These are phyloP conservation scores for Erigeron canadensis DNA, from an alignment of 129 eudicot species.

Conservation along the genomic window DNA sequence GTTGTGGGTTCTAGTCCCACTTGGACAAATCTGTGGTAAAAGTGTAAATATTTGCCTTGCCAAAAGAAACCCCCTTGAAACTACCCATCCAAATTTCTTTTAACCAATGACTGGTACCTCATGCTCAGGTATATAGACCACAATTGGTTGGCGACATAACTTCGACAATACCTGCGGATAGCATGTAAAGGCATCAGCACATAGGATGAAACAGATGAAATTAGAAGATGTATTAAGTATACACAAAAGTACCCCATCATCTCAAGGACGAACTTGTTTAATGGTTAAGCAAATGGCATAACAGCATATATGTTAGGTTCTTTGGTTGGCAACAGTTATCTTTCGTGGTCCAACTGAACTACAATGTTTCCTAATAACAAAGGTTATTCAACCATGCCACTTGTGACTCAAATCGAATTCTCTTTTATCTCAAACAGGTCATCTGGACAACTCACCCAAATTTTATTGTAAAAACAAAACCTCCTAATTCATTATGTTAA, in stretches of 20 bases:
- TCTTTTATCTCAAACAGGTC: background rate
- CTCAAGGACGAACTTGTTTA: slow-evolving; percentile 13
- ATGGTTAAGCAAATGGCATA: slow-evolving; percentile 6
- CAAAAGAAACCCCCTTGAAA: background rate
- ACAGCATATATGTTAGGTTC: background rate
- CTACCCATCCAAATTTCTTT: background rate
- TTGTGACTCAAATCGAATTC: no score
- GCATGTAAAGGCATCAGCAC: background rate
- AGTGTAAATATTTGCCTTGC: no score
- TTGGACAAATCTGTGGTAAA: no score
- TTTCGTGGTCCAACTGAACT: background rate
- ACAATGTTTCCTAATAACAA: background rate
- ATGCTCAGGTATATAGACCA: slow-evolving; percentile 82
- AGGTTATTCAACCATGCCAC: no score
- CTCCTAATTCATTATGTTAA: background rate
- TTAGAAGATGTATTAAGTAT: slow-evolving; percentile 2
- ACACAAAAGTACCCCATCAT: slow-evolving; percentile 7
- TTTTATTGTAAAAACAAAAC: background rate
- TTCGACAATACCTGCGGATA: slow-evolving; percentile 72
- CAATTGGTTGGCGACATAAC: slow-evolving; percentile 83
- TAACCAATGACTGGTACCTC: slow-evolving; percentile 53
- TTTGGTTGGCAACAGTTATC: background rate
- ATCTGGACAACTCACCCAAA: background rate
- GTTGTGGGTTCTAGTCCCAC: no score
- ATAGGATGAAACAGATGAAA: background rate